Conservation (phyloP, 768 basidiomycete species). For the Dentipellis sp. region DNA sequence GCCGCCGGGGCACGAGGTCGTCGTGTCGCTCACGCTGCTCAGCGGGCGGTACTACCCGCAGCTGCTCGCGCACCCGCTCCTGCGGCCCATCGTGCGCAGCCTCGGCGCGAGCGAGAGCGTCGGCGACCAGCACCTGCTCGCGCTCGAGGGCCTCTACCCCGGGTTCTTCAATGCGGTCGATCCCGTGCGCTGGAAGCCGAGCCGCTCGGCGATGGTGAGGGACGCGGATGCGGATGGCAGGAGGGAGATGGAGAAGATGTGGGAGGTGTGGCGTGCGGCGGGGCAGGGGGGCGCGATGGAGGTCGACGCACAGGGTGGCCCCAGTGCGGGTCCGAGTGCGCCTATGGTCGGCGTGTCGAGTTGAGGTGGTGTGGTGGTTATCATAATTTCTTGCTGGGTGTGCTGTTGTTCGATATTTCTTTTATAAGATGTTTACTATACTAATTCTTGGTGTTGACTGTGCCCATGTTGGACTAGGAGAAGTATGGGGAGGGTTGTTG, state of each 20-base stretch:
- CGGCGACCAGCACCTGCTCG: constrained; percentile 48
- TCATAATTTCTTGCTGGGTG: too few species aligned
- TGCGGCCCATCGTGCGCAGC: constrained; percentile 32
- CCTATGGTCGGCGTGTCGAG: not conserved
- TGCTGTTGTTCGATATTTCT: not conserved
- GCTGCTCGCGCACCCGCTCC: constrained; percentile 55
- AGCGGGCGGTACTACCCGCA: constrained; percentile 77
- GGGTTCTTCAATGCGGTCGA: constrained; percentile 66
- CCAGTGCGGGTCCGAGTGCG: not conserved
- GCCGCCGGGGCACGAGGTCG: constrained; percentile 47
- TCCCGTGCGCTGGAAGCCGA: constrained; percentile 46
- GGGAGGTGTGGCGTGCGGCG: constrained; percentile 23
- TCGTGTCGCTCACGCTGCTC: constrained; percentile 61
- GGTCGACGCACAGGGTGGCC: too few species aligned
- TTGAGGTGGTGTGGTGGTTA: not conserved
- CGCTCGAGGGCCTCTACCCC: constrained; percentile 60
- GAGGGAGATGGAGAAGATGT: constrained; percentile 31
- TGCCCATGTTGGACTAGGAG: too few species aligned
- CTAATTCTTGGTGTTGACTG: too few species aligned
- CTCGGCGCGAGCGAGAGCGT: constrained; percentile 23
- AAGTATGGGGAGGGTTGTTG: too few species aligned
- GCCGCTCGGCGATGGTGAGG: constrained; percentile 46
- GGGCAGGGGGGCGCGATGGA: constrained; percentile 8
- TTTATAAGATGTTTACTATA: not conserved
- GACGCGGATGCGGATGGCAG: constrained; percentile 49